Evolutionary conservation across 1,284 basidiomycete genomes (phyloP).

Genomic region (Bjerkandera adusta): DNA sequence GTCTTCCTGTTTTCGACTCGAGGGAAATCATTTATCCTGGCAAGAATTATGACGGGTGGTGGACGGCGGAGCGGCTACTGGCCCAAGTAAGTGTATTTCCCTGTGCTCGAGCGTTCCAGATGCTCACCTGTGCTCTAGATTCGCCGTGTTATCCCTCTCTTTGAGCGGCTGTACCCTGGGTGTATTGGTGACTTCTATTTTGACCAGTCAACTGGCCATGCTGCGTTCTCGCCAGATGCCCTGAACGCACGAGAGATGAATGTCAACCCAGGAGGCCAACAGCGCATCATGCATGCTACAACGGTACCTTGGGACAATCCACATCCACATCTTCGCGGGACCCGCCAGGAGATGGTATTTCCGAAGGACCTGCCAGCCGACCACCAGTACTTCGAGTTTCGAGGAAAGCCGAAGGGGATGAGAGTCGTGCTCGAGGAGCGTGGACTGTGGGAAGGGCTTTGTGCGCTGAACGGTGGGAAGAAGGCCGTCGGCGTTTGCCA

Average conservation of each 20-base stretch:
- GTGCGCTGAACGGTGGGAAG: slow-evolving; percentile 9
- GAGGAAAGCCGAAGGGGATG: slow-evolving; percentile 22
- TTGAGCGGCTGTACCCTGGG: slow-evolving; percentile 15
- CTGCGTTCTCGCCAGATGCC: slow-evolving; percentile 19
- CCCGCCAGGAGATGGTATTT: slow-evolving; percentile 5
- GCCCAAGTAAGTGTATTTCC: slow-evolving; percentile 16
- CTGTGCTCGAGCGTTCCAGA: too few relatives aligned
- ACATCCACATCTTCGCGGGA: slow-evolving; percentile 3
- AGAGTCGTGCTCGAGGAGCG: slow-evolving; percentile 17
- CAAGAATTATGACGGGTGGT: slow-evolving; percentile 7
- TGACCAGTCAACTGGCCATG: slow-evolving; percentile 22
- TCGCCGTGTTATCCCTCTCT: not conserved
- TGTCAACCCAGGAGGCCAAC: slow-evolving; percentile 21
- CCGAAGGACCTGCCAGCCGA: slow-evolving; percentile 13
- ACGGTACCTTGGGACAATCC: slow-evolving; percentile 20
- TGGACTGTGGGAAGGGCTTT: slow-evolving; percentile 9
- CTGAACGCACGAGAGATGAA: slow-evolving; percentile 24
- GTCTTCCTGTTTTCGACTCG: not conserved
- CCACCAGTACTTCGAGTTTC: slow-evolving; percentile 14
- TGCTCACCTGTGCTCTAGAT: too few relatives aligned
- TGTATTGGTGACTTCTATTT: slow-evolving; percentile 20
- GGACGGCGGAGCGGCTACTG: slow-evolving; percentile 12
- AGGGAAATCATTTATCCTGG: slow-evolving; percentile 7
- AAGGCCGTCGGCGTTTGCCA: slow-evolving; percentile 15
- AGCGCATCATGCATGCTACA: slow-evolving; percentile 16